Percentiles rank a stretch among this genome's conserved stretches.
Conservation (phyloP, 2,329 filamentous ascomycete species). For the Fusarium nurragi region DNA sequence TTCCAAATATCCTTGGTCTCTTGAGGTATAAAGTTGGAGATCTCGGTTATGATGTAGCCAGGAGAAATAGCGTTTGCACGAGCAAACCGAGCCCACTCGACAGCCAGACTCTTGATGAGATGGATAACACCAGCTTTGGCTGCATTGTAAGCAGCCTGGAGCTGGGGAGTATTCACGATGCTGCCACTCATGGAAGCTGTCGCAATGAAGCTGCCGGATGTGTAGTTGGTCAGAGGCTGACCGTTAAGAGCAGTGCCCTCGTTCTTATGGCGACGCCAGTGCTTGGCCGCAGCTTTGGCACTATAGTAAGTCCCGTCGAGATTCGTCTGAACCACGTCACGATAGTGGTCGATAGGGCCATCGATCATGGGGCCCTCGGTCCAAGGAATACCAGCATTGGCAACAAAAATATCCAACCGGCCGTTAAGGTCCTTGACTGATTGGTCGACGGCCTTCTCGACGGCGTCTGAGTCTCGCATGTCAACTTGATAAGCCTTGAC, state of each 20-base stretch:
- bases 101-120: slow-evolving; percentile 63
- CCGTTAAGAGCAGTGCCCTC: slow-evolving; percentile 60
- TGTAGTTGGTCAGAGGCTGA: slow-evolving; percentile 36
- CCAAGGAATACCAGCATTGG: slow-evolving; percentile 80
- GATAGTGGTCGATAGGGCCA: slow-evolving; percentile 71
- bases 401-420: slow-evolving; percentile 78
- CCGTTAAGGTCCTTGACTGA: slow-evolving; percentile 72
- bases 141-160: slow-evolving; percentile 66
- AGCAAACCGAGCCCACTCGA: slow-evolving; percentile 67
- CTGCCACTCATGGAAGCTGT: slow-evolving; percentile 60
- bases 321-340: slow-evolving; percentile 73
- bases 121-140: slow-evolving; percentile 66
- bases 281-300: slow-evolving; percentile 71
- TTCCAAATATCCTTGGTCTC: slow-evolving; percentile 43
- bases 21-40: slow-evolving; percentile 43
- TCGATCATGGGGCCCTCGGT: slow-evolving; percentile 73
- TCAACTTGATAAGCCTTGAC: slow-evolving; percentile 69
- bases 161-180: slow-evolving; percentile 62
- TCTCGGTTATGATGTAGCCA: slow-evolving; percentile 49
- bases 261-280: slow-evolving; percentile 74
- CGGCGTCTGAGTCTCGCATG: slow-evolving; percentile 60
- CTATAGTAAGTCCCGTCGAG: slow-evolving; percentile 80
- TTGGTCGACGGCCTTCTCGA: slow-evolving; percentile 59
- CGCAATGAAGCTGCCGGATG: slow-evolving; percentile 61
- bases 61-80: slow-evolving; percentile 63